Evolutionary conservation across 768 basidiomycete genomes (phyloP).

Genomic region (Daedaleopsis nitida): DNA sequence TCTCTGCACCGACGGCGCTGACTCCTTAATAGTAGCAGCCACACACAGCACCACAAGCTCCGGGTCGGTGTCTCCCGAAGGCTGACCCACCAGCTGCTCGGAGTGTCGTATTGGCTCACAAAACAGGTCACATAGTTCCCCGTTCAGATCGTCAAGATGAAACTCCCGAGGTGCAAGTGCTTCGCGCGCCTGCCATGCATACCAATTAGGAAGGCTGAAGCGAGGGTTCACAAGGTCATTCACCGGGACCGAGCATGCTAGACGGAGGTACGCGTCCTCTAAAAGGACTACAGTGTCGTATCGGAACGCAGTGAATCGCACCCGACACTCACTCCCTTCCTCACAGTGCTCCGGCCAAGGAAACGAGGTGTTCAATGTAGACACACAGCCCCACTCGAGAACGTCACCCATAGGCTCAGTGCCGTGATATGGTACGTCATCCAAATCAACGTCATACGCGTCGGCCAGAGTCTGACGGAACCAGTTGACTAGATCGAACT

Average conservation of each 20-base stretch:
- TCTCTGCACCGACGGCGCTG: too few relatives aligned
- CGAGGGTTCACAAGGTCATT: not conserved
- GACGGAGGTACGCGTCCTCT: not conserved
- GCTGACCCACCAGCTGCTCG: too few relatives aligned
- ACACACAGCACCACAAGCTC: too few relatives aligned
- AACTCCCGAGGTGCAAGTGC: too few relatives aligned
- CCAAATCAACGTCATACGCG: not conserved
- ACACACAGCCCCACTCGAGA: not conserved
- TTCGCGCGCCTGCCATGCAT: not conserved
- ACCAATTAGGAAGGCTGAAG: not conserved
- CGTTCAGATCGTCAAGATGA: not conserved
- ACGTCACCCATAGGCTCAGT: not conserved
- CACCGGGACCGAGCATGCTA: not conserved
- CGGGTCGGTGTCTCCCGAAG: too few relatives aligned
- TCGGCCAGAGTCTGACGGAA: not conserved
- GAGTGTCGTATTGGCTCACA: too few relatives aligned
- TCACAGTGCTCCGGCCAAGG: not conserved
- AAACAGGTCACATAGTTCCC: not conserved
- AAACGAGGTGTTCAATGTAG: not conserved
- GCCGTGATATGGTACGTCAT: not conserved
- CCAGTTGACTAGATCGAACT: conserved; percentile 7
- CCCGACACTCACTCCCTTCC: too few relatives aligned
- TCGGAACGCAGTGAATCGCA: not conserved
- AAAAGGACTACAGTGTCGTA: not conserved
- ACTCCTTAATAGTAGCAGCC: too few relatives aligned